Evolutionary conservation across 768 basidiomycete genomes (phyloP).

Genomic region (Mrakia gelida): DNA sequence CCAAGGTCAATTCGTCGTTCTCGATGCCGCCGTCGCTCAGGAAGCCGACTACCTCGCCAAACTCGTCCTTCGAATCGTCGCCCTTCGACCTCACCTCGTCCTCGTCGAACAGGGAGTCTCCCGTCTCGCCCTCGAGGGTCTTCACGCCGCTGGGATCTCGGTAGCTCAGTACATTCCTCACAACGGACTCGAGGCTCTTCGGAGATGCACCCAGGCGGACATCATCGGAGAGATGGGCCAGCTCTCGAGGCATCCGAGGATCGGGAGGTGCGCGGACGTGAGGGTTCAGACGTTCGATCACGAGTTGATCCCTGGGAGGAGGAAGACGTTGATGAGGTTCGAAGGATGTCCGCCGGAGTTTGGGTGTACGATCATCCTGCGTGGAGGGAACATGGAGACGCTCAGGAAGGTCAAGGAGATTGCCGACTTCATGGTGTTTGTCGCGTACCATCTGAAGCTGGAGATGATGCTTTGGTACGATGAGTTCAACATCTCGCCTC

Average conservation of each 20-base stretch:
- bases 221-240: slow-evolving; percentile 94
- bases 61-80: slow-evolving; percentile 81
- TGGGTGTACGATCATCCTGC: slow-evolving; percentile 88
- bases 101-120: slow-evolving; percentile 89
- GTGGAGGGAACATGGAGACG: slow-evolving; percentile 78
- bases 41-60: slow-evolving; percentile 90
- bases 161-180: slow-evolving; percentile 86
- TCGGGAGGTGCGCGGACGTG: slow-evolving; percentile 83
- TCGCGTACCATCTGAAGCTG: slow-evolving; percentile 56
- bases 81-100: slow-evolving; percentile 83
- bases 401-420: slow-evolving; percentile 85
- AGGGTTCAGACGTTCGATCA: slow-evolving; percentile 93
- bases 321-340: slow-evolving; percentile 97
- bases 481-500: slow-evolving; percentile 18
- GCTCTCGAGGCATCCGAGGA: slow-evolving; percentile 76
- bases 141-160: slow-evolving; percentile 77
- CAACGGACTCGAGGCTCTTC: slow-evolving; percentile 77
- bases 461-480: slow-evolving; percentile 33
- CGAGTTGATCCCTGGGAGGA: slow-evolving; percentile 80
- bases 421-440: slow-evolving; percentile 83
- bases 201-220: slow-evolving; percentile 92
- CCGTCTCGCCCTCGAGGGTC: slow-evolving; percentile 77
- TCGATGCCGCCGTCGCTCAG: slow-evolving; percentile 83
- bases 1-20: slow-evolving; percentile 79
- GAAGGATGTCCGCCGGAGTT: slow-evolving; percentile 90